Base-by-base conservation (phyloP, 805 yeast genomes). In the Wickerhamomyces strasburgensis region DNA sequence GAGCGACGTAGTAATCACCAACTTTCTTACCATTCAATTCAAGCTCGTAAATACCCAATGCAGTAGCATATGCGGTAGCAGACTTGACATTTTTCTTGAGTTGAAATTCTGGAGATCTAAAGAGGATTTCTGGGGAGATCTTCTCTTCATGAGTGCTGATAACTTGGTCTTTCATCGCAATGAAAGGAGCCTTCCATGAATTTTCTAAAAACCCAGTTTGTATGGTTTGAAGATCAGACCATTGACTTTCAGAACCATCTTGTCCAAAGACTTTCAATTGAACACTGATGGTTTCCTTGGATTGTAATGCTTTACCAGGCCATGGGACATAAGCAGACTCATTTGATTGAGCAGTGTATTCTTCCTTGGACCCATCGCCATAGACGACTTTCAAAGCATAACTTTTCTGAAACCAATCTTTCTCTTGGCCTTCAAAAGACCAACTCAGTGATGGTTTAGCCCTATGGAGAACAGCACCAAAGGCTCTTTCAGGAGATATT, bases 21-120 rank as follows among this genome's bases (percentile, higher is more conserved):
- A 45, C 40, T 5, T 30, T 28, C 14, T 15, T 17, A 6, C 47
- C 47, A 24, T 45, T 45, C 16, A 45, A 27, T 31, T 45, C 49
- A 14, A 45, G 26, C 16, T 45, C 47, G 29, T 45, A 45, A 14
- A 45, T 30, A 19, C 48, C 48, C 11, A 44, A 31, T 5, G 44
- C 46, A 4, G 48, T 44, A n/a, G 40, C 15, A 26, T 37, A 42
- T 14, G 42, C 19, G 8, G 30, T 44, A 3, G 46, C 48, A 15
- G 27, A 19, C 31, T 35, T 42, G 23, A 44, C 23, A 4, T 13
- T 8, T 33, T 37, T 39, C 8, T 21, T 4, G 9, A 35, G 14
- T 7, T 17, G 14, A 31, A 42, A 39, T n/a, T 10, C 34, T 13
- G 40, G 38, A 8, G 48, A 42, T 14, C 48, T 39, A 34, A 42